phyloP scores from a whole-genome alignment of 257 asterid species.

The Rubia yunnanensis region DNA sequence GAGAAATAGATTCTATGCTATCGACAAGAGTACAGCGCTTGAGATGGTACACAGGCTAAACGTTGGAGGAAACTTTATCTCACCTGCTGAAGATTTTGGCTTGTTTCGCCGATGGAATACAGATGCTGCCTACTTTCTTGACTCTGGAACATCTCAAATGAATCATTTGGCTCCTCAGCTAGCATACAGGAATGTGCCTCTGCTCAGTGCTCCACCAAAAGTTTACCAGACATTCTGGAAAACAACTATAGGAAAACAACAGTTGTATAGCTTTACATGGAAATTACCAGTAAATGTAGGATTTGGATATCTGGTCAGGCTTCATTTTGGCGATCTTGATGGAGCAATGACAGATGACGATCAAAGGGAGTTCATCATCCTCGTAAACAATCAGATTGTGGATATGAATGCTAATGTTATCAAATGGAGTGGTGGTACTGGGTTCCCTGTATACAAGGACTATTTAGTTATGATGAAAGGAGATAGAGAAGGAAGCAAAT shows the following conservation, averaged over 20 bases:
- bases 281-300: slow-evolving; percentile 12
- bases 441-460: slow-evolving; percentile 13
- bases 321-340: slow-evolving; percentile 6
- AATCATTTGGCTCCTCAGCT: slow-evolving; percentile 9
- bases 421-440: slow-evolving; percentile 6
- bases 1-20: background rate
- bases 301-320: slow-evolving; percentile 10
- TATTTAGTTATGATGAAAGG: slow-evolving; percentile 6
- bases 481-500: background rate
- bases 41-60: slow-evolving; percentile 9
- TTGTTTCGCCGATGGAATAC: slow-evolving; percentile 15
- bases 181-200: slow-evolving; percentile 4
- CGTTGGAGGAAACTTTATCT: slow-evolving; percentile 6
- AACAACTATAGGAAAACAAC: background rate
- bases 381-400: slow-evolving; percentile 12
- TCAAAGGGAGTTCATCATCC: background rate
- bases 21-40: slow-evolving; percentile 15
- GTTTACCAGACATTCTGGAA: slow-evolving; percentile 34
- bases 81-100: slow-evolving; percentile 14
- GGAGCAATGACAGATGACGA: background rate
- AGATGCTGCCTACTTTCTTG: slow-evolving; percentile 31
- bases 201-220: slow-evolving; percentile 29
- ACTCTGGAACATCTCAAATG: slow-evolving; percentile 16
- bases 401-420: background rate
- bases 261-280: background rate